Base-by-base conservation (phyloP, 2,329 filamentous ascomycete genomes). In the Beauveria brongniartii region DNA sequence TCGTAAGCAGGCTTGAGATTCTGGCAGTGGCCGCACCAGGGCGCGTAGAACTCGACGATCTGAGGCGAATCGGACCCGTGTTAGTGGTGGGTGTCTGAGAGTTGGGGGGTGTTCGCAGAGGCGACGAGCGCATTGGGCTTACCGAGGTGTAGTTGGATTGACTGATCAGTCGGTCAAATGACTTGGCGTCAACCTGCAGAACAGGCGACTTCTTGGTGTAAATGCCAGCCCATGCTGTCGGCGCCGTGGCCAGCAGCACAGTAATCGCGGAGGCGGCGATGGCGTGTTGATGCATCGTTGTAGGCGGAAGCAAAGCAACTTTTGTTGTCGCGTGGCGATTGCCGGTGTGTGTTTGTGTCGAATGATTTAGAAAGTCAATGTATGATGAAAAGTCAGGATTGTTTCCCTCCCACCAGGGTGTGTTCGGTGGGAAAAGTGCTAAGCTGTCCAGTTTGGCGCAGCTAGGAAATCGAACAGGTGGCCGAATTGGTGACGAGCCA, bases 21-120 rank as follows among this genome's bases (percentile, higher is more conserved):
- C 77, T 96, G 84, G 79, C 94, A 99, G 77, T 97, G 94, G 47
- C 93, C 94, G 70, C 94, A 97, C 93, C 93, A 97, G 26, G 93
- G 93, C 9, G 93, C 93, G 71, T 96, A 97, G 82, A 97, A 97
- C 76, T 92, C 91, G 72, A 86, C 77, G 51, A 86, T 82, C 82
- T 86, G 34, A 37, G 48, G 48, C 28, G 46, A 18, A 16, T 24
- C 22, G 24, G 51, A 24, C 48, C 16, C 37, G 40, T 56, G 52
- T 61, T 61, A 56, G 52, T 59, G 40, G 28, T 24, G 5, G 30
- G 9, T 6, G 8, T 5, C 10, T 16, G 2, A 6, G 28, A 10
- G 44, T 3, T 22, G 16, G n/a, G 26, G 12, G 44, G 8, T 4
- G 5, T 20, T 16, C 5, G 22, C 28, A 37, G 30, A 14, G 30